Evolutionary conservation across 257 asterid genomes (phyloP).

Genomic region (Scutellaria galericulata): DNA sequence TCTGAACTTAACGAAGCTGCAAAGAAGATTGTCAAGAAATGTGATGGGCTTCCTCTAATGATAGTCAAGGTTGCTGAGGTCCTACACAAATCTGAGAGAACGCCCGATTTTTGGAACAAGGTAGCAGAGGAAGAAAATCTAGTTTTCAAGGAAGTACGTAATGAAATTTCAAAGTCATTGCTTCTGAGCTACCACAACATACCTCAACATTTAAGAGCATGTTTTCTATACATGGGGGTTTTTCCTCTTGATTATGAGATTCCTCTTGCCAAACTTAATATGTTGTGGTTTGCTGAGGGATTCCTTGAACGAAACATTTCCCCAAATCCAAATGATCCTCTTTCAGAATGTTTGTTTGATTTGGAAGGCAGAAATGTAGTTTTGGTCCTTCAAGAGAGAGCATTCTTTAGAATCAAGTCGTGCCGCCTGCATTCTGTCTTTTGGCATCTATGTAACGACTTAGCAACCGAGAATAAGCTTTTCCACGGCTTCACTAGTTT

Average conservation of each 20-base stretch:
- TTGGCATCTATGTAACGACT: neutral
- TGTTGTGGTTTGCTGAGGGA: conserved; percentile 1
- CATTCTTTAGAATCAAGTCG: neutral
- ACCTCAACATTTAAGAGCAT: neutral
- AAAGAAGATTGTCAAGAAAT: neutral
- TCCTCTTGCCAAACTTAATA: neutral
- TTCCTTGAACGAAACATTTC: neutral
- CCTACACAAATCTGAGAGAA: neutral
- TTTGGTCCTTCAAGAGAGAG: neutral
- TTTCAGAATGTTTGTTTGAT: neutral
- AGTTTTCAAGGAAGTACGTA: conserved; percentile 1
- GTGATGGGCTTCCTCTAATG: conserved; percentile 23
- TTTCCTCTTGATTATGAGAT: neutral
- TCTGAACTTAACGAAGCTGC: neutral
- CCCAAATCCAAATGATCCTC: neutral
- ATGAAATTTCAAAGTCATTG: conserved; percentile 4
- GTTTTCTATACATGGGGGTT: neutral
- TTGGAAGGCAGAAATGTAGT: neutral
- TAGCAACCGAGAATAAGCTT: neutral
- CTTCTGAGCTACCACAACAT: neutral
- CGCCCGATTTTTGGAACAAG: conserved; percentile 1
- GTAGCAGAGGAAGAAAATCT: neutral
- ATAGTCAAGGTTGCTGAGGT: conserved; percentile 1
- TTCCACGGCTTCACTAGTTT: neutral
- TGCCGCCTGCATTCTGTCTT: neutral